Evolutionary conservation across 2,329 filamentous ascomycete species (phyloP).

Genomic region (Trichophyton verrucosum): DNA sequence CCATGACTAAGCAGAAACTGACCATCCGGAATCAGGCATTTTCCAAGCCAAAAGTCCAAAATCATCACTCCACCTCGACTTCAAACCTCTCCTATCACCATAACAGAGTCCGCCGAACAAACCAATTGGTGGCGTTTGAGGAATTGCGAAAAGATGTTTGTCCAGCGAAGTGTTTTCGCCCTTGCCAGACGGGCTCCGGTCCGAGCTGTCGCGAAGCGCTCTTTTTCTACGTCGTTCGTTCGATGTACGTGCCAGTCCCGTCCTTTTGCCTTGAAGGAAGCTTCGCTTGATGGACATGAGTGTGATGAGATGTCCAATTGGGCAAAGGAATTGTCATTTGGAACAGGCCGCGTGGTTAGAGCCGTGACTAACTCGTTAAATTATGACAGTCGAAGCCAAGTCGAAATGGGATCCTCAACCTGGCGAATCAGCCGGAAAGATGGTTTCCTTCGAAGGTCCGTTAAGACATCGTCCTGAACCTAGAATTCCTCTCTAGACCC

Average conservation of each 20-base stretch:
- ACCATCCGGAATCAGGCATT: slow-evolving; percentile 12
- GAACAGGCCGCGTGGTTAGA: background rate
- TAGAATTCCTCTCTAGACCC: background rate
- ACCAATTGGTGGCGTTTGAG: slow-evolving; percentile 5
- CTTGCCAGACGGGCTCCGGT: slow-evolving; percentile 35
- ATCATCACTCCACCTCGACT: background rate
- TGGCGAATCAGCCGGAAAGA: slow-evolving; percentile 29
- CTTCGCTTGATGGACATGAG: background rate
- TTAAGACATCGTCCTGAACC: slow-evolving; percentile 7
- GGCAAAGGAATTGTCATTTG: background rate
- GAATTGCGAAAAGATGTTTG: slow-evolving; percentile 30
- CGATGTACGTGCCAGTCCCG: slow-evolving; percentile 32
- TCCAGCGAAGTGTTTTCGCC: slow-evolving; percentile 35
- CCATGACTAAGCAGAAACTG: slow-evolving; percentile 10
- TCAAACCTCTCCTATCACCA: background rate
- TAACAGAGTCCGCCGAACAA: background rate
- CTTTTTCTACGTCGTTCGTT: slow-evolving; percentile 34
- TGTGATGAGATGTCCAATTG: background rate
- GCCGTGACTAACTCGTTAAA: slow-evolving; percentile 12
- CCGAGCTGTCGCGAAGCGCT: slow-evolving; percentile 31
- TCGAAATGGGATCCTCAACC: slow-evolving; percentile 31
- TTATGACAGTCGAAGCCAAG: slow-evolving; percentile 13
- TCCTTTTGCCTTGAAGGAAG: background rate
- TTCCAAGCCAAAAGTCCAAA: slow-evolving; percentile 5
- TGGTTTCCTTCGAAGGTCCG: slow-evolving; percentile 35